phyloP scores from a whole-genome alignment of 208 protist species.

The Crithidia mellificae region DNA sequence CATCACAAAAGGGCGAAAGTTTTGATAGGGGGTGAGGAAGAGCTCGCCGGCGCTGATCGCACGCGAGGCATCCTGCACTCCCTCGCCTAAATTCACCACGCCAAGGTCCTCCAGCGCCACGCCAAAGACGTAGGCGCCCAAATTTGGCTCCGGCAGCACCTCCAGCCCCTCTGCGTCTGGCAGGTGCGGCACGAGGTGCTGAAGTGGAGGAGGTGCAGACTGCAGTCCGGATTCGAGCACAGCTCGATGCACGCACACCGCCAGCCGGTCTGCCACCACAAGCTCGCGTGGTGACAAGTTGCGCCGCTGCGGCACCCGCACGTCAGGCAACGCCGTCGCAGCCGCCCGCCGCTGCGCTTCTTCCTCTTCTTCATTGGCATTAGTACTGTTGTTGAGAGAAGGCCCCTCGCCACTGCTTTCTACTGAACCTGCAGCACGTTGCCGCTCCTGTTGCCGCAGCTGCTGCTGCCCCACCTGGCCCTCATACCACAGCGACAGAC shows the following conservation, averaged over 20 bases:
- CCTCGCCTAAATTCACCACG: slow-evolving; percentile 72
- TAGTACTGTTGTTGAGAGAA: too few species aligned
- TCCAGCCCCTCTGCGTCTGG: slow-evolving; percentile 76
- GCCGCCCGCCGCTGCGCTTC: too few species aligned
- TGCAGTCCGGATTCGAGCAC: slow-evolving; percentile 65
- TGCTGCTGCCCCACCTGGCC: slow-evolving; percentile 35
- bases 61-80: slow-evolving; percentile 67
- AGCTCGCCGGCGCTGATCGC: slow-evolving; percentile 74
- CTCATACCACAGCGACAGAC: slow-evolving; percentile 72
- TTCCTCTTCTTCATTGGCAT: too few species aligned
- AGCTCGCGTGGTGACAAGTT: slow-evolving; percentile 66
- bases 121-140: slow-evolving; percentile 81
- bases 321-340: slow-evolving; percentile 23
- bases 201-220: slow-evolving; percentile 52
- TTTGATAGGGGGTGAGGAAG: slow-evolving; percentile 80
- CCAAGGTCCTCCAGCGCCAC: slow-evolving; percentile 79
- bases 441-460: too few species aligned
- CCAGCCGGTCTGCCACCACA: slow-evolving; percentile 76
- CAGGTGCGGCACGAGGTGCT: slow-evolving; percentile 63
- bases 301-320: slow-evolving; percentile 50
- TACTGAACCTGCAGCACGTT: too few species aligned
- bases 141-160: slow-evolving; percentile 72
- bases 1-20: slow-evolving; percentile 72
- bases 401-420: too few species aligned
- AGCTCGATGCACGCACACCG: slow-evolving; percentile 36